Conservation (phyloP, 768 basidiomycete species). For the Tulasnella sp. region DNA sequence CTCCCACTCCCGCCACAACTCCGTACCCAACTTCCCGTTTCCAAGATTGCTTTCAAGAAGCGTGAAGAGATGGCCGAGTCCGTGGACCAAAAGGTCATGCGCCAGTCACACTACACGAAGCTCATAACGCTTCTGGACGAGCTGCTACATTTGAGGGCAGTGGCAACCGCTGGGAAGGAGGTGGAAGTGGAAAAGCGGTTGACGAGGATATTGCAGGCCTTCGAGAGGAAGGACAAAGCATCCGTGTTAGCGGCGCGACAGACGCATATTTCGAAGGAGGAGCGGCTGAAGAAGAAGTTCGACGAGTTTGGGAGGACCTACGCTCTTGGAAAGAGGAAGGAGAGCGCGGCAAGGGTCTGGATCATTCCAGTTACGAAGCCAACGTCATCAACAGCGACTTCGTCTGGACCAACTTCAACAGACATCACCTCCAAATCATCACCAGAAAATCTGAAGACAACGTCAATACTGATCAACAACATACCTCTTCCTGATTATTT, state of each 20-base stretch:
- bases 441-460: slow-evolving; percentile 28
- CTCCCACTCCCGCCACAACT: slow-evolving; percentile 52
- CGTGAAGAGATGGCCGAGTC: slow-evolving; percentile 45
- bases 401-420: not conserved
- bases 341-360: slow-evolving; percentile 86
- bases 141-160: slow-evolving; percentile 49
- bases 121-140: slow-evolving; percentile 51
- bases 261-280: slow-evolving; percentile 11
- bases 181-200: slow-evolving; percentile 43
- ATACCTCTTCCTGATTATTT: slow-evolving; percentile 73
- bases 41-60: slow-evolving; percentile 58
- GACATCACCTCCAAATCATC: not conserved
- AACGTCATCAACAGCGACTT: slow-evolving; percentile 2
- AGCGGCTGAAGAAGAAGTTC: slow-evolving; percentile 41
- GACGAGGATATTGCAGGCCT: slow-evolving; percentile 43
- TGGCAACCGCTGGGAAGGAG: slow-evolving; percentile 40
- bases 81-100: slow-evolving; percentile 43
- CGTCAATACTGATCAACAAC: slow-evolving; percentile 77
- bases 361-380: slow-evolving; percentile 53
- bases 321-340: slow-evolving; percentile 78
- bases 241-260: slow-evolving; percentile 34
- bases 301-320: slow-evolving; percentile 80
- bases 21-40: slow-evolving; percentile 39
- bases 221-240: slow-evolving; percentile 51
- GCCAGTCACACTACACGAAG: slow-evolving; percentile 57